Evolutionary conservation across 1,139 yeast species (phyloP).

Genomic region (Blastobotrys proliferans): DNA sequence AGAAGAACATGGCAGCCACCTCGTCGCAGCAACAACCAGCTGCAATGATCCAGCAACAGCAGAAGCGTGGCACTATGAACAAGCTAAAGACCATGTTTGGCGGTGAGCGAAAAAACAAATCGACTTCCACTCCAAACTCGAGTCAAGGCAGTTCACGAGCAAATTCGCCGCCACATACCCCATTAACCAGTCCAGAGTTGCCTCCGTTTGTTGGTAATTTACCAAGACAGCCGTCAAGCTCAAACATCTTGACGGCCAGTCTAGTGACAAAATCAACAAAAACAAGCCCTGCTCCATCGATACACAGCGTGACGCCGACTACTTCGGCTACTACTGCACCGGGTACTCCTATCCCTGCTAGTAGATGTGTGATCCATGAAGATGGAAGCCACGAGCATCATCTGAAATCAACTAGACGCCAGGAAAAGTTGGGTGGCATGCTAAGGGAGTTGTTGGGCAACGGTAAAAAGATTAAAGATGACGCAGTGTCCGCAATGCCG

Average conservation of each 20-base stretch:
- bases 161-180: slow-evolving; percentile 10
- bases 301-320: slow-evolving; percentile 3
- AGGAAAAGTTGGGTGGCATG: slow-evolving; percentile 84
- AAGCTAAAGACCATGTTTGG: slow-evolving; percentile 27
- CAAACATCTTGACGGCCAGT: slow-evolving; percentile 8
- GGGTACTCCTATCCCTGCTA: slow-evolving; percentile 7
- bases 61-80: slow-evolving; percentile 17
- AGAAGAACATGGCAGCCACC: too few relatives aligned
- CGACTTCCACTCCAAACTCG: not conserved
- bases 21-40: too few relatives aligned
- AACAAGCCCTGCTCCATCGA: slow-evolving; percentile 13
- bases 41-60: not conserved
- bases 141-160: slow-evolving; percentile 13
- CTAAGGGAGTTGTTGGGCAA: slow-evolving; percentile 72
- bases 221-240: slow-evolving; percentile 14
- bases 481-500: slow-evolving; percentile 83
- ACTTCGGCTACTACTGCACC: slow-evolving; percentile 3
- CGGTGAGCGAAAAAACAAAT: not conserved
- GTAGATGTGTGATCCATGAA: slow-evolving; percentile 35
- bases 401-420: slow-evolving; percentile 72
- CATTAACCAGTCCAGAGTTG: slow-evolving; percentile 8
- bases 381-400: slow-evolving; percentile 78
- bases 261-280: not conserved
- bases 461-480: slow-evolving; percentile 73
- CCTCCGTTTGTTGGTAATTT: slow-evolving; percentile 5